Evolutionary conservation across 805 yeast genomes (phyloP).

Genomic region (Cyberlindnera japonica): DNA sequence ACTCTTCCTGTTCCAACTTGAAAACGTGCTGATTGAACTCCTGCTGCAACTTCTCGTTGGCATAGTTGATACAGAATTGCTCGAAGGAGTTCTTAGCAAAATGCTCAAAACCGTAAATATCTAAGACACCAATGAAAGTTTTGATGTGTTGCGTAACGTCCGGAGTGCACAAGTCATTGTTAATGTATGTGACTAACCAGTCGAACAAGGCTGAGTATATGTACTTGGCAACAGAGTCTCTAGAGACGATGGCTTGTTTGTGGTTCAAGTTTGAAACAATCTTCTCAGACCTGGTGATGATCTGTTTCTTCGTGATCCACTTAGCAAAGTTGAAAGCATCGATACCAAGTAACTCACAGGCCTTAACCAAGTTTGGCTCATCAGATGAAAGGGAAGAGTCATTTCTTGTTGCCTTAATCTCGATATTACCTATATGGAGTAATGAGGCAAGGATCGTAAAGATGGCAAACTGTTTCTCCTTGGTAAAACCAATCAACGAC

Average conservation of each 20-base stretch:
- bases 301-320: conserved; percentile 92
- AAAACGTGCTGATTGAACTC: conserved; percentile 97
- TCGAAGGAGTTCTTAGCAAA: conserved; percentile 92
- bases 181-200: conserved; percentile 87
- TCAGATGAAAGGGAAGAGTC: conserved; percentile 80
- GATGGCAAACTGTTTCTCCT: conserved; percentile 57
- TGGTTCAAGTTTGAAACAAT: conserved; percentile 79
- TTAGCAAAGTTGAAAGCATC: conserved; percentile 72
- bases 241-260: conserved; percentile 82
- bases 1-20: conserved; percentile 95
- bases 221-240: conserved; percentile 96
- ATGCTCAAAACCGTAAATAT: conserved; percentile 97
- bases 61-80: conserved; percentile 95
- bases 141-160: conserved; percentile 55
- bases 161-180: conserved; percentile 75
- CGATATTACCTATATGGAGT: conserved; percentile 89
- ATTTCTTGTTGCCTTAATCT: conserved; percentile 76
- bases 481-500: conserved; percentile 67
- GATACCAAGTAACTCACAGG: conserved; percentile 80
- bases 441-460: conserved; percentile 83
- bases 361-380: conserved; percentile 79
- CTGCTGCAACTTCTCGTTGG: conserved; percentile 95
- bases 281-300: conserved; percentile 87
- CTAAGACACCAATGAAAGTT: conserved; percentile 91
- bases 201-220: conserved; percentile 90